Base-by-base conservation (phyloP, 306 rosid species). In the Purshia tridentata region DNA sequence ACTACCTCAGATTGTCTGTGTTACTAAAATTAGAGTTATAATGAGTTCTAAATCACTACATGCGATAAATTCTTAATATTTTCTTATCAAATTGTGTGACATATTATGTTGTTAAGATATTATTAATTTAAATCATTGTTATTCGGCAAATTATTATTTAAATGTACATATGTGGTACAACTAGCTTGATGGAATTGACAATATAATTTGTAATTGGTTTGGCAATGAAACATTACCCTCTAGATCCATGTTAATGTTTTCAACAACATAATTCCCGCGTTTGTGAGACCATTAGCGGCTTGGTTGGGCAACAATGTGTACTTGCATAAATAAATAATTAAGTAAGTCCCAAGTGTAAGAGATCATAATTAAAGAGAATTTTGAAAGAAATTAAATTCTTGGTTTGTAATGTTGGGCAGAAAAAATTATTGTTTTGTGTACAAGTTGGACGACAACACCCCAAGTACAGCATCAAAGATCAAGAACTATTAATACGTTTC, bases 381-480 rank as follows among this genome's bases (percentile, higher is more conserved):
- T 35, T 37, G 72, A 47, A 68, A 42, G 18, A 41, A 75, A n/a
- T n/a, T n/a, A n/a, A 75, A 68, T 75, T 54, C 78, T 56, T 53
- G 57, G 70, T 44, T 53, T 65, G 65, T n/a, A 16, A 22, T 45
- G 0, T 53, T 68, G n/a, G 5, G 18, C 72, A 51, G 14, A 53
- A 45, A 45, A 29, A 1, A 14, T 0, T 9, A 5, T 16, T 54
- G 18, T n/a, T 44, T 65, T n/a, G 42, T 16, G 42, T 29, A 54
- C 78, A 75, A 65, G 49, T 65, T 75, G 78, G 66, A 75, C 52
- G 52, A 65, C 72, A 54, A 7, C 47, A 45, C 13, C 19, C 44
- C 3, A 29, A 44, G 55, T 54, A 29, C 13, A 51, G 3, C 42
- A 68, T 35, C 16, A 2, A 6, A 48, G 46, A 49, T 50, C 50